Base-by-base conservation (phyloP, 257 asterid genomes). In the Nicotiana benthamiana region DNA sequence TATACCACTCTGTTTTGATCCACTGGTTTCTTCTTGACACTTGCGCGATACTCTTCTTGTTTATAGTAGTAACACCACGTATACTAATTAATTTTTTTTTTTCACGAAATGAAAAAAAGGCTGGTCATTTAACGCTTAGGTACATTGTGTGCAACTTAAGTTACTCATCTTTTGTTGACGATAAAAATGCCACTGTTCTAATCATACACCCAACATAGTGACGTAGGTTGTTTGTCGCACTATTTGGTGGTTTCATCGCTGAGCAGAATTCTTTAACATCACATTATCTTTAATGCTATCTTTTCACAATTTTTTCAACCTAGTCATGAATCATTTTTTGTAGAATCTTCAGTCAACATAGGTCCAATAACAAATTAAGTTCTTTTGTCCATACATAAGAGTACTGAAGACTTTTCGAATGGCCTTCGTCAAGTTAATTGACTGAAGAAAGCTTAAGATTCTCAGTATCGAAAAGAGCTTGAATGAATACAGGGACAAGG, bases 401-500 rank as follows among this genome's bases (percentile, higher is more conserved):
- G 15, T 46, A 43, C 36, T 43, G 36, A 72, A 46, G 43, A 36
- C 76, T 20, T 43, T 34, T 20, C 36, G 24, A 43, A 32, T 22
- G 22, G 22, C 77, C 60, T 72, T 46, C 60, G 22, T 22, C 77
- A 40, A 70, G 59, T 70, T 70, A 43, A 43, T 70, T 6, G 77
- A 16, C 15, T 22, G 22, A 46, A 28, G 11, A 43, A 72, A 1
- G 13, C 59, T 13, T 7, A 70, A 70, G 59, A 70, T 13, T 20
- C 15, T 43, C 54, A 2, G 91, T 53, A 86, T 90, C 0, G 94
- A 92, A 85, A 93, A 91, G 92, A 90, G 92, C 82, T 30, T 93
- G 79, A 89, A 76, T 3, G 98, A 93, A 76, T 91, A 89, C 86
- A 86, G 82, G 79, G 97, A 91, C 54, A 93, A 91, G 88, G 84